These are phyloP conservation scores for Tremellales sp. DNA, from an alignment of 1,284 basidiomycete species.

Conservation along the genomic window DNA sequence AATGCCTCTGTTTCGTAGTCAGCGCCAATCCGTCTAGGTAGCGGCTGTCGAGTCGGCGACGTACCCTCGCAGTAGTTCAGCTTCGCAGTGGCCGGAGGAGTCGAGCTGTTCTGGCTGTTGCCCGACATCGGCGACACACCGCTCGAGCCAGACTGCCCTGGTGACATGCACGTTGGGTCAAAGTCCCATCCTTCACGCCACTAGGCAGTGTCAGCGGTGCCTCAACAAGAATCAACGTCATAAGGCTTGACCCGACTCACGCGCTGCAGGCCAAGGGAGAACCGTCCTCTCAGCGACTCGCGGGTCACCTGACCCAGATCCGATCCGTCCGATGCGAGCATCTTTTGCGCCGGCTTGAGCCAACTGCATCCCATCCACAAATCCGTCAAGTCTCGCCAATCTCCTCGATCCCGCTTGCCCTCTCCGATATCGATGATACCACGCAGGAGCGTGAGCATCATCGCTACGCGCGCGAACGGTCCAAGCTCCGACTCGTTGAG, in stretches of 20 bases:
- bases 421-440: constrained; percentile 50
- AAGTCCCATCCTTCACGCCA: constrained; percentile 52
- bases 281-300: constrained; percentile 31
- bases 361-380: constrained; percentile 40
- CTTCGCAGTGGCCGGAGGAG: constrained; percentile 3
- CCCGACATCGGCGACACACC: background rate
- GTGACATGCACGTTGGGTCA: constrained; percentile 40
- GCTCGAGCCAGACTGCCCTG: background rate
- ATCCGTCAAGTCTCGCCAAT: constrained; percentile 48
- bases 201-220: constrained; percentile 15
- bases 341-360: constrained; percentile 29
- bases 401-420: constrained; percentile 45
- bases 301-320: constrained; percentile 31
- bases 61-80: constrained; percentile 43
- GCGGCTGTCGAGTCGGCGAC: constrained; percentile 6
- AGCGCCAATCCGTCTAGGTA: background rate
- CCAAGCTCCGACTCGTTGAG: constrained; percentile 44
- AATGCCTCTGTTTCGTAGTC: constrained; percentile 40
- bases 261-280: constrained; percentile 34
- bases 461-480: constrained; percentile 47
- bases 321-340: constrained; percentile 27
- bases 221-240: background rate
- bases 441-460: constrained; percentile 47
- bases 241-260: too few species aligned
- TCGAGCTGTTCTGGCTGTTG: background rate